Percentiles rank a stretch among this genome's conserved stretches.
phyloP scores from a whole-genome alignment of 352 stramenopile species.

The Phytophthora tubulina region DNA sequence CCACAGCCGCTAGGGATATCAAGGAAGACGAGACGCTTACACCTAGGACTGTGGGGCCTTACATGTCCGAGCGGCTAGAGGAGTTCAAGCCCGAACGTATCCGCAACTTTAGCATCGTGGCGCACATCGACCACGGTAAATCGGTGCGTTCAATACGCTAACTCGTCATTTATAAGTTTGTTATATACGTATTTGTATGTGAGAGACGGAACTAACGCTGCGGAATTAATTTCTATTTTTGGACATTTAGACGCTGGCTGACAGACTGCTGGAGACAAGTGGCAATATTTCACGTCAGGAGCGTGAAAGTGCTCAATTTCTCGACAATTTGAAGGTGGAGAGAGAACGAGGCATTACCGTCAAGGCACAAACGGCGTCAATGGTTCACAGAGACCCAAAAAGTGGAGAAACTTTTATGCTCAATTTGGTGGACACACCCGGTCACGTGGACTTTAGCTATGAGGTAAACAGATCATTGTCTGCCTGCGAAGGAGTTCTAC shows the following conservation, averaged over 20 bases:
- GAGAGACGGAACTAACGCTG: background rate
- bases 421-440: slow-evolving; percentile 97
- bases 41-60: slow-evolving; percentile 66
- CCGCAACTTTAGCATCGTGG: slow-evolving; percentile 93
- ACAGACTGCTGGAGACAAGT: slow-evolving; percentile 91
- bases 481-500: slow-evolving; percentile 97
- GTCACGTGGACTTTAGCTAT: slow-evolving; percentile 99
- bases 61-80: slow-evolving; percentile 67
- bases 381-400: slow-evolving; percentile 89
- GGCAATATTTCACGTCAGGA: slow-evolving; percentile 91
- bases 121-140: slow-evolving; percentile 94
- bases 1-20: slow-evolving; percentile 18
- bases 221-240: slow-evolving; percentile 21
- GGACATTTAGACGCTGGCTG: slow-evolving; percentile 80
- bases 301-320: slow-evolving; percentile 83
- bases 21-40: slow-evolving; percentile 38
- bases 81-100: slow-evolving; percentile 80
- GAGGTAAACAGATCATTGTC: slow-evolving; percentile 97
- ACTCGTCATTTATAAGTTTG: slow-evolving; percentile 3
- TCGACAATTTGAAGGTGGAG: slow-evolving; percentile 96
- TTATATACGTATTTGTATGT: slow-evolving; percentile 10
- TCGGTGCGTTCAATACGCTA: slow-evolving; percentile 58
- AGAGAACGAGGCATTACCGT: slow-evolving; percentile 99
- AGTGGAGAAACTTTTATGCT: slow-evolving; percentile 92
- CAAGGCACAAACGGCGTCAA: slow-evolving; percentile 97